phyloP scores from a whole-genome alignment of 441 rosid species.

The Bocquillonia castaneifolia region DNA sequence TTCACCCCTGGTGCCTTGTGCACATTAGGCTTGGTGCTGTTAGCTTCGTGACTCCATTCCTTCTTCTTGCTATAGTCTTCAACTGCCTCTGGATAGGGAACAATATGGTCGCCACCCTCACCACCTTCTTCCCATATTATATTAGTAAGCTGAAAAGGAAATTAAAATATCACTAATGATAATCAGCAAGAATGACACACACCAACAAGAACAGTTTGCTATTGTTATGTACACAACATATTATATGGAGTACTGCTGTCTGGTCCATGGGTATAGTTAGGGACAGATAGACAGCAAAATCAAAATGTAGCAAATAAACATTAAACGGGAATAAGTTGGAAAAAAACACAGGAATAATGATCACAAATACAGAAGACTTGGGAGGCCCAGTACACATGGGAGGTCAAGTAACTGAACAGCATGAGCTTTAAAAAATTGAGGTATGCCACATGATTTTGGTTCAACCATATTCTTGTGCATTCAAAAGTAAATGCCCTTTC shows the following conservation, averaged over 20 bases:
- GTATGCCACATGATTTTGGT: background rate
- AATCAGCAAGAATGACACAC: constrained; percentile 4
- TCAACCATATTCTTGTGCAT: background rate
- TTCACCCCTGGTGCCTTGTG: constrained; percentile 36
- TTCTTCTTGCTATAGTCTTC: constrained; percentile 49
- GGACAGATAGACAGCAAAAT: background rate
- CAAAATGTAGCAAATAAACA: background rate
- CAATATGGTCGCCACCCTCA: constrained; percentile 67
- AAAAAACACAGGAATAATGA: background rate
- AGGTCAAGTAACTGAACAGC: background rate
- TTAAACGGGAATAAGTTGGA: background rate
- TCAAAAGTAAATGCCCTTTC: background rate
- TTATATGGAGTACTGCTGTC: background rate
- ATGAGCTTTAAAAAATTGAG: background rate
- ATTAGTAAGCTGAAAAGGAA: constrained; percentile 53
- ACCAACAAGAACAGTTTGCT: background rate
- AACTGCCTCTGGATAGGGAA: constrained; percentile 56
- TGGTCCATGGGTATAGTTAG: background rate
- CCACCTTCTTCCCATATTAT: constrained; percentile 86
- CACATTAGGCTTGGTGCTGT: constrained; percentile 38
- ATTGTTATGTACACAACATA: background rate
- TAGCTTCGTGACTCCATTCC: constrained; percentile 46
- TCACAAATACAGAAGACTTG: background rate
- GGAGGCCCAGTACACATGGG: too few species aligned
- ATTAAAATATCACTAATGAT: background rate